Evolutionary conservation across 495 filamentous ascomycete genomes (phyloP), one percentile per base, ranked within the genome.

Genomic region (Annulohypoxylon moriforme): DNA sequence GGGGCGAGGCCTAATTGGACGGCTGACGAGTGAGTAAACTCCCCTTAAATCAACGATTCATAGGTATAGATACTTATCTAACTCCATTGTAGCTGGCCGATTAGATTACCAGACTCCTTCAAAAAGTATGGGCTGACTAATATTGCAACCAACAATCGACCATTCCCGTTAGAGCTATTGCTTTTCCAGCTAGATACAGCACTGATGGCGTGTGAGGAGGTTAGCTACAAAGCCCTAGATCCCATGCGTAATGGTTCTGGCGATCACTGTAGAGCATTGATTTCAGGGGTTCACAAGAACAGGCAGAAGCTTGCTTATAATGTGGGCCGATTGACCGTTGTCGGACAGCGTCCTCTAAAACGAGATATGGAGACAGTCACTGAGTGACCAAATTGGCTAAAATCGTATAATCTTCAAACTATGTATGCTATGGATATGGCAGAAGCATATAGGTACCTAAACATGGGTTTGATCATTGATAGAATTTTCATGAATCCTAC

Each of bases 291-390:
- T 13, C 50, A 56, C 49, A 52, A 49, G 6, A 38, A 66, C 34
- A 66, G 62, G 20, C 64, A 59, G 31, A 59, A 59, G n/a, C 53
- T 59, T 18, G 53, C 53, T 20, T 58, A 67, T 27, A 67, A 50
- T 16, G 38, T 67, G 20, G 55, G 64, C 11, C 53, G 55, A 49
- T 40, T 58, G 11, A 67, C 64, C 36, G 55, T 59, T 31, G 33
- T 58, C n/a, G 55, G 55, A 52, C 55, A 59, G 44, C 64, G 64
- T 3, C 62, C 62, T 4, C 49, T 49, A 14, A 60, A 60, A 9
- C 47, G 24, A 60, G 31, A 2, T 3, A 8, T 6, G 3, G 3
- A 4, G 20, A 3, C 10, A 25, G 25, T 13, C 44, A 24, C 3
- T 8, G 18, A 49, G 10, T 40, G 11, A 42, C 1, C n/a, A 42